These are phyloP conservation scores for Achaetomiella virescens DNA, from an alignment of 495 filamentous ascomycete species.

Conservation along the genomic window DNA sequence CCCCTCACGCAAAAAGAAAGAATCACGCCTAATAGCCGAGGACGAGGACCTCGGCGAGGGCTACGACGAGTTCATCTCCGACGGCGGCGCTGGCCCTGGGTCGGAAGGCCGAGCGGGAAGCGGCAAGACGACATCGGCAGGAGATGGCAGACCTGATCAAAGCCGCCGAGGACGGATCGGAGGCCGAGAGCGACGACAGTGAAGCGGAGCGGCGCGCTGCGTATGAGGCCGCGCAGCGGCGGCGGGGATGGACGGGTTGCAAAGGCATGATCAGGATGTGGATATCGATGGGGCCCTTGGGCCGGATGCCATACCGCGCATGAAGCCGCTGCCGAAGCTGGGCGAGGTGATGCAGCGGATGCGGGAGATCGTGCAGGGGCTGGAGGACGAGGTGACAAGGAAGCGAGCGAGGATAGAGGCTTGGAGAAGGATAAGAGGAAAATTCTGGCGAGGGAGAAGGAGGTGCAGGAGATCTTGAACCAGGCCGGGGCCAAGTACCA, in stretches of 20 bases:
- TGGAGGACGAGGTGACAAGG: slow-evolving; percentile 29
- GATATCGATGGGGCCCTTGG: slow-evolving; percentile 15
- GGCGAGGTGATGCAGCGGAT: slow-evolving; percentile 44
- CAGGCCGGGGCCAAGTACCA: slow-evolving; percentile 75
- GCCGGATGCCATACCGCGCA: slow-evolving; percentile 38
- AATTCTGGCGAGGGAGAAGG: slow-evolving; percentile 66
- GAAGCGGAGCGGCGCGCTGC: slow-evolving; percentile 75
- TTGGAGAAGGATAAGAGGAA: slow-evolving; percentile 42
- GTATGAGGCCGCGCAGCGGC: slow-evolving; percentile 83
- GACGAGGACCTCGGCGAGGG: slow-evolving; percentile 95
- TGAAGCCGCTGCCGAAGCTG: slow-evolving; percentile 52
- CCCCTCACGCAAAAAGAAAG: slow-evolving; percentile 47
- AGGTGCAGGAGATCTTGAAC: slow-evolving; percentile 74
- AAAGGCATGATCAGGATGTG: slow-evolving; percentile 29
- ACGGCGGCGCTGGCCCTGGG: slow-evolving; percentile 75
- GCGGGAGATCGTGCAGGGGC: slow-evolving; percentile 29
- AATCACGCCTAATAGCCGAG: slow-evolving; percentile 72
- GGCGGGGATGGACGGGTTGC: slow-evolving; percentile 70
- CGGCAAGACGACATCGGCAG: slow-evolving; percentile 56
- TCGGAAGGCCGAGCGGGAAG: slow-evolving; percentile 71
- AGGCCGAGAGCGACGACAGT: slow-evolving; percentile 61
- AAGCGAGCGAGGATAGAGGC: slow-evolving; percentile 27
- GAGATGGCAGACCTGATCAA: slow-evolving; percentile 81
- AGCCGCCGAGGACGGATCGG: slow-evolving; percentile 60
- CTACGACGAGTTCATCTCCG: slow-evolving; percentile 87